Evolutionary conservation across 2,329 filamentous ascomycete species (phyloP).

Genomic region (Alternaria angustiovoidea): DNA sequence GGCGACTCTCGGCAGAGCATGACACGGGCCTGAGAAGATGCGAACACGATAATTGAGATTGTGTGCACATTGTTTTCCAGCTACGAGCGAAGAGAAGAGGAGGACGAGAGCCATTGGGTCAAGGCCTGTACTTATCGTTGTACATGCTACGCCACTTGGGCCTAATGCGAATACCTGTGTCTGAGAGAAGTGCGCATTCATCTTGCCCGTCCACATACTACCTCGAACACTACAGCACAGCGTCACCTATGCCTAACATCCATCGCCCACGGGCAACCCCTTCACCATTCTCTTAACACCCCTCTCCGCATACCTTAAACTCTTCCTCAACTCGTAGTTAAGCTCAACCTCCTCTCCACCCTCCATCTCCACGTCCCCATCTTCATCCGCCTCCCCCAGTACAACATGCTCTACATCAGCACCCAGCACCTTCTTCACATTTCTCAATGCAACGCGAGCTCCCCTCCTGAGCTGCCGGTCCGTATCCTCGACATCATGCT

Average conservation of each 20-base stretch:
- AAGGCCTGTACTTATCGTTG: neutral
- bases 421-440: constrained; percentile 41
- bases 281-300: constrained; percentile 47
- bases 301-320: constrained; percentile 40
- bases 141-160: neutral
- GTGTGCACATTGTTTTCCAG: neutral
- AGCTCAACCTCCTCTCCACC: constrained; percentile 16
- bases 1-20: constrained; percentile 11
- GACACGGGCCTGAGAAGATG: neutral
- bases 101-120: fast-evolving
- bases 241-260: neutral
- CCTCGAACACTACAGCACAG: neutral
- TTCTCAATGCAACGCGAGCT: constrained; percentile 37
- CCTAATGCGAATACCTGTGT: neutral
- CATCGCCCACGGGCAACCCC: constrained; percentile 31
- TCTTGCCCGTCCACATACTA: neutral
- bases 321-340: constrained; percentile 32
- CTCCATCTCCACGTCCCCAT: constrained; percentile 16
- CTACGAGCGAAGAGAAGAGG: neutral
- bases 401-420: constrained; percentile 14
- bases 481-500: constrained; percentile 33
- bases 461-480: constrained; percentile 35
- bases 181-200: neutral
- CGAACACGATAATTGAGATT: neutral
- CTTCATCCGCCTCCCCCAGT: constrained; percentile 1